These are phyloP conservation scores for Penicillium cinerascens DNA, from an alignment of 495 filamentous ascomycete genomes.

Conservation along the genomic window DNA sequence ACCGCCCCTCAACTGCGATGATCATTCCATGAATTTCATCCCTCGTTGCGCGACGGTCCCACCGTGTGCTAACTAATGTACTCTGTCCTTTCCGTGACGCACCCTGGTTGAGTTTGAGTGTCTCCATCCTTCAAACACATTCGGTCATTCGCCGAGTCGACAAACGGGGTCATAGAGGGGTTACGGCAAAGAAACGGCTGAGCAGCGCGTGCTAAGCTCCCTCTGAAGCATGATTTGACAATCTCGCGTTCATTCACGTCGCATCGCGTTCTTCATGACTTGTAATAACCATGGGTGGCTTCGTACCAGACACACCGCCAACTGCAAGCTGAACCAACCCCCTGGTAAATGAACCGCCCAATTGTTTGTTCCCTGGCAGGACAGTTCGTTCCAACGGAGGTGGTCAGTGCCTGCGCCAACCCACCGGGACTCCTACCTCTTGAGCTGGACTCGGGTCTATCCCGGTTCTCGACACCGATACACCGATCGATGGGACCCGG, in stretches of 20 bases:
- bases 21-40: constrained; percentile 9
- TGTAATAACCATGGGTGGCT: too few species aligned
- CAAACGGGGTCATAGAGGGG: background rate
- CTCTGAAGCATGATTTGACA: background rate
- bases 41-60: constrained; percentile 22
- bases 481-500: background rate
- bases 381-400: background rate
- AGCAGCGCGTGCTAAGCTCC: background rate
- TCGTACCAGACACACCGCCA: background rate
- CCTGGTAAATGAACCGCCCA: background rate
- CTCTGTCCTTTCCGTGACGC: background rate
- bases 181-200: background rate
- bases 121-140: background rate
- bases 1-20: constrained; percentile 1
- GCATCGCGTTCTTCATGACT: background rate
- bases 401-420: background rate
- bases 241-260: background rate
- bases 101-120: background rate
- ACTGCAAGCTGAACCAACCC: constrained; percentile 4
- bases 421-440: background rate
- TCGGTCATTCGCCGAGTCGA: background rate
- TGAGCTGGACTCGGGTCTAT: background rate
- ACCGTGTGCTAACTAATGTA: background rate
- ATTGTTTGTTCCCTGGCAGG: background rate
- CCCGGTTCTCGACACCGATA: background rate